Evolutionary conservation across 179 eudicot species (phyloP).

Genomic region (Silene coronaria): DNA sequence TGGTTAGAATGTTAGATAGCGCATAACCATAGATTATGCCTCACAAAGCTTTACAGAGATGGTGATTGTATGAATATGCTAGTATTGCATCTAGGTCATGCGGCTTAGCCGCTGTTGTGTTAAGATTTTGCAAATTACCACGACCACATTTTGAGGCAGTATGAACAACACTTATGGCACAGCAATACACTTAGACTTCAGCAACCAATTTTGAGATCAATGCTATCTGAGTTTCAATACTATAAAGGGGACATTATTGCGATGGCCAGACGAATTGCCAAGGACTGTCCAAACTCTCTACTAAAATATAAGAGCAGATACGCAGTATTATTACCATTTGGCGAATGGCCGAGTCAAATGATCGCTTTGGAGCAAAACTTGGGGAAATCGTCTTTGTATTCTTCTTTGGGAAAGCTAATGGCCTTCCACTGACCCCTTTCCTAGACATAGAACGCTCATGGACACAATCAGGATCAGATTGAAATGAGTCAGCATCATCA

Average conservation of each 20-base stretch:
- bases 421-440: slow-evolving; percentile 44
- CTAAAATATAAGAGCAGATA: neutral
- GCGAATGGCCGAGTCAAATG: slow-evolving; percentile 77
- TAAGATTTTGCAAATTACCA: too few species aligned
- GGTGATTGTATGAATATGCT: too few species aligned
- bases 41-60: too few species aligned
- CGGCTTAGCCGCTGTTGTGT: too few species aligned
- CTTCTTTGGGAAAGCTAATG: slow-evolving; percentile 53
- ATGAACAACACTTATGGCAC: too few species aligned
- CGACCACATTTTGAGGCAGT: too few species aligned
- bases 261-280: neutral
- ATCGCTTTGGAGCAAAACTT: slow-evolving; percentile 90
- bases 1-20: too few species aligned
- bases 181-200: too few species aligned
- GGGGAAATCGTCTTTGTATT: slow-evolving; percentile 45
- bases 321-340: slow-evolving; percentile 48
- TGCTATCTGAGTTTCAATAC: too few species aligned
- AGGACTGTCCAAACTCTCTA: neutral
- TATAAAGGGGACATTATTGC: neutral
- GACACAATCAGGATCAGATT: slow-evolving; percentile 41
- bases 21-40: too few species aligned
- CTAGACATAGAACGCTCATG: slow-evolving; percentile 45
- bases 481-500: slow-evolving; percentile 77
- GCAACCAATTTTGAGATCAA: too few species aligned
- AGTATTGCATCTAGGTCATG: too few species aligned